A percentile compares a stretch with the other conserved stretches of the same genome.
Evolutionary conservation across 331 rosid genomes (phyloP).

Genomic region (Prunus yedoensis): DNA sequence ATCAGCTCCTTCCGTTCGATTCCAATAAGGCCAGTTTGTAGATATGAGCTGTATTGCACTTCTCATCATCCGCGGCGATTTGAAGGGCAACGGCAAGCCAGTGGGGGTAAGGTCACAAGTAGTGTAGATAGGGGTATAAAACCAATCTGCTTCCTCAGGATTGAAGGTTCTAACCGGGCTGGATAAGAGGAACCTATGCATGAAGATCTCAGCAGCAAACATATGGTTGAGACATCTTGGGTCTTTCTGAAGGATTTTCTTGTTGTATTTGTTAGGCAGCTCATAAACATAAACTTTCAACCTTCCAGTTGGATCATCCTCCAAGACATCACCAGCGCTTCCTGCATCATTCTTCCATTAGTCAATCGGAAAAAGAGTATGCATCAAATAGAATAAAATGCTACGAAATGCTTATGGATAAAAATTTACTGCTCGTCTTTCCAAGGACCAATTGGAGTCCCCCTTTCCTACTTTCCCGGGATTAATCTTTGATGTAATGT

Average conservation of each 20-base stretch:
- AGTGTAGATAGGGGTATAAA: constrained; percentile 48
- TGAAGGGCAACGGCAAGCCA: constrained; percentile 61
- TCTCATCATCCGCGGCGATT: constrained; percentile 57
- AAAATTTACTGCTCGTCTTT: background rate
- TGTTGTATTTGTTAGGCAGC: constrained; percentile 58
- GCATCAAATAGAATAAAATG: background rate
- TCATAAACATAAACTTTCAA: constrained; percentile 56
- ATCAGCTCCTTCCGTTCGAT: constrained; percentile 53
- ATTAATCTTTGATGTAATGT: background rate
- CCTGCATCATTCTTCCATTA: constrained; percentile 29
- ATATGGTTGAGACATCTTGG: constrained; percentile 58
- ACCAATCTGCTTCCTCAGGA: constrained; percentile 62
- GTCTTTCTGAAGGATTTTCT: constrained; percentile 56
- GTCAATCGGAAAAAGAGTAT: background rate
- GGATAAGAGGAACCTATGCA: constrained; percentile 57
- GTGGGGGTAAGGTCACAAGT: constrained; percentile 63
- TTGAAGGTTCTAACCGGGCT: constrained; percentile 51
- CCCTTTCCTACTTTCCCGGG: background rate
- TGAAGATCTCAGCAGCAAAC: constrained; percentile 62
- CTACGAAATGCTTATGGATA: too few relatives aligned
- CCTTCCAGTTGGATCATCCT: constrained; percentile 53
- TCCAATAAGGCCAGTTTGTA: constrained; percentile 56
- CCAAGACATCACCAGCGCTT: constrained; percentile 64
- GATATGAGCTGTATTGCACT: constrained; percentile 56
- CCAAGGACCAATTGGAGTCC: background rate